Percentiles rank a stretch among this genome's conserved stretches.
Evolutionary conservation across 1,284 basidiomycete genomes (phyloP).

Genomic region (Vanrija sp.): DNA sequence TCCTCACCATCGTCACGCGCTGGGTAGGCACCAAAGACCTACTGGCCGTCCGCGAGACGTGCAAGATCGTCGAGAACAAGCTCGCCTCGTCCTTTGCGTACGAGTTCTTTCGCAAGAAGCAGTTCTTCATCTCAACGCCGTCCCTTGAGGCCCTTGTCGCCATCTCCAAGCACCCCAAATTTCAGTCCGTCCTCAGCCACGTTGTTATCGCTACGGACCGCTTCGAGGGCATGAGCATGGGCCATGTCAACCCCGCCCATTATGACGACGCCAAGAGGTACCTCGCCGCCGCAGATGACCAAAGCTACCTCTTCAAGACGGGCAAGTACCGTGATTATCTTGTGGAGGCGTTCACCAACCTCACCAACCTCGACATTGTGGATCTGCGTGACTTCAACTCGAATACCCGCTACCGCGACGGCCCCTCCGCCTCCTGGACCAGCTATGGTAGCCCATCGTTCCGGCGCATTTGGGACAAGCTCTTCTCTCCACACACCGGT

Average conservation of each 20-base stretch:
- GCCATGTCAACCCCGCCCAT: not conserved
- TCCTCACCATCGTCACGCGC: slow-evolving; percentile 8
- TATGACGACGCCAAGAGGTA: not conserved
- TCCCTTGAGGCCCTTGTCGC: slow-evolving; percentile 8
- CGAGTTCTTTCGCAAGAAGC: slow-evolving; percentile 15
- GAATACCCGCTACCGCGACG: slow-evolving; percentile 9
- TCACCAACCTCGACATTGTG: slow-evolving; percentile 39
- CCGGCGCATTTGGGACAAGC: not conserved
- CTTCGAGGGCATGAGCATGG: not conserved
- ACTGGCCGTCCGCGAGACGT: slow-evolving; percentile 4
- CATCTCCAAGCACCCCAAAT: slow-evolving; percentile 4
- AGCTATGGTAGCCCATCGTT: not conserved
- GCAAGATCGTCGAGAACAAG: slow-evolving; percentile 10
- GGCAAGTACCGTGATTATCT: slow-evolving; percentile 1
- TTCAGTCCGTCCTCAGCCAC: slow-evolving; percentile 4
- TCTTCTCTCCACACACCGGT: too few relatives aligned
- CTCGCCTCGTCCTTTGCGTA: slow-evolving; percentile 2
- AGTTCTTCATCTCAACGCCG: slow-evolving; percentile 13
- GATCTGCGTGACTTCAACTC: slow-evolving; percentile 53
- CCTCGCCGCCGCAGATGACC: not conserved
- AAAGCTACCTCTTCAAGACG: slow-evolving; percentile 1
- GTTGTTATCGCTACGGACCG: slow-evolving; percentile 8
- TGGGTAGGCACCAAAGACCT: slow-evolving; percentile 7
- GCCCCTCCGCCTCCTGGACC: not conserved
- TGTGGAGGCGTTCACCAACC: not conserved